phyloP scores from a whole-genome alignment of 208 protist genomes.

The Wallacemonas collosoma region DNA sequence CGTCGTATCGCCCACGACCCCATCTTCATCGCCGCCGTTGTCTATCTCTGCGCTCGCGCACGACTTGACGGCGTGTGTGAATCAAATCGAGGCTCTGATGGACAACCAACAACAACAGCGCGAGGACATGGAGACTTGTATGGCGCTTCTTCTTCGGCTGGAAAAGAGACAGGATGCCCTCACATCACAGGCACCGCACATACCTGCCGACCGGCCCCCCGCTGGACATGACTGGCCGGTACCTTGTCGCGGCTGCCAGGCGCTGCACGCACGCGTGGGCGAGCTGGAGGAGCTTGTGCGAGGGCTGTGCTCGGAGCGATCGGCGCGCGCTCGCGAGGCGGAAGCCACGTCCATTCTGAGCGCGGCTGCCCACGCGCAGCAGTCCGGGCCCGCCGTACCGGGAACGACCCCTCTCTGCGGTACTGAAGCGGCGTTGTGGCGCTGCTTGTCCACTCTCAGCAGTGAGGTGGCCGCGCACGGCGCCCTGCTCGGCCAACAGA shows the following conservation, averaged over 20 bases:
- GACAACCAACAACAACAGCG: conserved; percentile 33
- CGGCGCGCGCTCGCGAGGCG: background rate
- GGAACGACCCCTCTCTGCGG: background rate
- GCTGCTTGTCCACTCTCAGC: background rate
- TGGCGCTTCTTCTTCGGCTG: background rate
- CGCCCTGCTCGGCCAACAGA: background rate
- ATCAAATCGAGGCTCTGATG: conserved; percentile 34
- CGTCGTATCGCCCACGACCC: background rate
- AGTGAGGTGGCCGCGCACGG: background rate
- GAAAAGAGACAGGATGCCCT: background rate
- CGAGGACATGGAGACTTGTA: conserved; percentile 9
- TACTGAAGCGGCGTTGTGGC: conserved; percentile 1
- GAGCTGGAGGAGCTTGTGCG: background rate
- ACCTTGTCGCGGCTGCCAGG: background rate
- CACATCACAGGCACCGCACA: too few species aligned
- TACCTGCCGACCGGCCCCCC: too few species aligned
- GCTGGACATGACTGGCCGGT: too few species aligned
- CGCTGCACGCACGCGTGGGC: background rate
- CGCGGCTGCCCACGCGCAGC: background rate
- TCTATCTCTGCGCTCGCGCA: conserved; percentile 21
- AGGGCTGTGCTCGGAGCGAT: background rate
- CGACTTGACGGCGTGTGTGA: conserved; percentile 34
- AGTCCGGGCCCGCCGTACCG: background rate
- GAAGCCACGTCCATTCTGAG: conserved; percentile 3
- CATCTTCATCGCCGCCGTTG: background rate